Evolutionary conservation across 805 yeast species (phyloP), one percentile per base, ranked within the genome.

Genomic region (Saccharomyces paradoxus): DNA sequence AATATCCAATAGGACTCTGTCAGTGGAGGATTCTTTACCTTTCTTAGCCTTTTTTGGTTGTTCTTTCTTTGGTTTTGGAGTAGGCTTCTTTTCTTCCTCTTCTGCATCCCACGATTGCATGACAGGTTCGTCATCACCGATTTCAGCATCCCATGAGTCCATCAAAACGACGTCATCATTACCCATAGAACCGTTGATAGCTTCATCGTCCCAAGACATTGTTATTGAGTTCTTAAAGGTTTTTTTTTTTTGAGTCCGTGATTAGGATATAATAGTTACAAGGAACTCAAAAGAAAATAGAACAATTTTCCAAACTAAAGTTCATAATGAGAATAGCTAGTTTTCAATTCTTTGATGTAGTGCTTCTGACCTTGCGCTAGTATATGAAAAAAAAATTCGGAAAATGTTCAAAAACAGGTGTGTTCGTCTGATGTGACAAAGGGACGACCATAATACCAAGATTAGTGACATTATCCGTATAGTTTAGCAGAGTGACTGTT

Each of bases 61-160:
- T 28, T 63, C 63, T 48, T 55, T 60, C 60, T 69, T 77, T 44
- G 70, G 67, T 66, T 67, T 59, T 4, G 65, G 56, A 30, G 64
- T 60, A 46, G 64, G 56, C 55, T 63, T 60, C 56, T 71, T 65
- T 53, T 77, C 81, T 51, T 78, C 84, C 63, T 85, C 94, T 60
- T 86, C 95, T 53, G 84, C 84, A 63, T 92, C 98, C 97, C 97
- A 92, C 12, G 96, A 87, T 51, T 81, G 97, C 51, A 86, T 71
- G 27, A 85, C 78, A n/a, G 87, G 84, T 50, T 87, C 94, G 57
- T 87, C 95, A 50, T 83, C 70, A 52, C 69, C 86, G 55, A 74
- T 71, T 58, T 83, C 91, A 58, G 86, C 94, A 70, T 89, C 96
- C 89, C 96, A 88, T 41, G 88, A 81, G 50, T 81, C 84, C 55